phyloP scores from a whole-genome alignment of 2,329 filamentous ascomycete genomes.

The Ophiostoma populinum region DNA sequence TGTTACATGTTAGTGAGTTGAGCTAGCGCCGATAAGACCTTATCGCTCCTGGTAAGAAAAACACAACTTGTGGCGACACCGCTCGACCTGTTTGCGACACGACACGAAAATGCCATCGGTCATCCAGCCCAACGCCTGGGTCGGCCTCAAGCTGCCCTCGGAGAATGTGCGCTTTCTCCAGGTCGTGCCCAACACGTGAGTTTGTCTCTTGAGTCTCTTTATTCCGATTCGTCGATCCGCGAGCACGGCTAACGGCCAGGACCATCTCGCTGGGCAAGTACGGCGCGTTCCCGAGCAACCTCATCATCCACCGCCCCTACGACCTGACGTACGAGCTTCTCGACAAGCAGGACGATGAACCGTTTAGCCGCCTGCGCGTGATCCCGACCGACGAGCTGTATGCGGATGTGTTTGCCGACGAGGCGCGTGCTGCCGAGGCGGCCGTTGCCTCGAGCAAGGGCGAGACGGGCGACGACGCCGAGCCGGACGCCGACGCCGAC shows the following conservation, averaged over 20 bases:
- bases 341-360: slow-evolving; percentile 48
- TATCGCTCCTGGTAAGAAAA: too few species aligned
- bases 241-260: slow-evolving; percentile 27
- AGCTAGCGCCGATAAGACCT: too few species aligned
- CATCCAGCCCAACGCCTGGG: slow-evolving; percentile 42
- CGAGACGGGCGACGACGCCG: background rate
- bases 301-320: slow-evolving; percentile 80
- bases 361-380: slow-evolving; percentile 54
- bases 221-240: too few species aligned
- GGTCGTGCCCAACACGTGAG: slow-evolving; percentile 41
- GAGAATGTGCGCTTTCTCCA: slow-evolving; percentile 40
- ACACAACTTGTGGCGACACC: slow-evolving; percentile 1
- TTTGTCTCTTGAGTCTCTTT: slow-evolving; percentile 13
- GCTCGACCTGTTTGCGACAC: background rate
- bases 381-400: slow-evolving; percentile 71
- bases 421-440: slow-evolving; percentile 14
- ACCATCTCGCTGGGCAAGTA: slow-evolving; percentile 85
- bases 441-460: slow-evolving; percentile 15
- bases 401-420: slow-evolving; percentile 49
- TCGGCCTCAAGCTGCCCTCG: slow-evolving; percentile 40
- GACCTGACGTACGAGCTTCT: slow-evolving; percentile 81
- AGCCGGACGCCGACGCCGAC: background rate
- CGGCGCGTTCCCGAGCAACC: slow-evolving; percentile 74
- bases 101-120: slow-evolving; percentile 13
- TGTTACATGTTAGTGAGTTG: too few species aligned